These are phyloP conservation scores for Neoboletus brunneissimus DNA, from an alignment of 768 basidiomycete genomes.

Conservation along the genomic window DNA sequence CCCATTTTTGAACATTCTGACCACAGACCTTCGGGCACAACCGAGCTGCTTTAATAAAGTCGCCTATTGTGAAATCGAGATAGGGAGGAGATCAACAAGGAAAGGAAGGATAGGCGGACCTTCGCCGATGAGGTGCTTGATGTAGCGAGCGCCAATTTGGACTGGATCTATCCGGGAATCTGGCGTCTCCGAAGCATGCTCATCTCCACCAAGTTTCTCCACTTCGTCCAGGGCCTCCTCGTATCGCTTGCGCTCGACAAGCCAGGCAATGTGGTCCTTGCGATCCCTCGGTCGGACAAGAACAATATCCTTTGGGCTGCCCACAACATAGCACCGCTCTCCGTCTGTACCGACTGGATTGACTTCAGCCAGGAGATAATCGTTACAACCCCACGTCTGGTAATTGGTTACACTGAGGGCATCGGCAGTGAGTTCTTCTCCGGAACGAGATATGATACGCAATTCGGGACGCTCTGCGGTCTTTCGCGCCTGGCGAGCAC, in stretches of 20 bases:
- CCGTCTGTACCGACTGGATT: conserved; percentile 15
- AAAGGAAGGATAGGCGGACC: conserved; percentile 43
- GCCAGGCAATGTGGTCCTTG: conserved; percentile 88
- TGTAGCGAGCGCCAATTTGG: conserved; percentile 82
- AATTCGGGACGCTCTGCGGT: conserved; percentile 91
- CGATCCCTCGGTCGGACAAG: conserved; percentile 85
- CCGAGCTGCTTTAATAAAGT: conserved; percentile 76
- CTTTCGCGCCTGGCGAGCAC: conserved; percentile 73
- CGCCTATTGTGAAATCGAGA: conserved; percentile 35
- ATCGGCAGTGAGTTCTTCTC: conserved; percentile 86
- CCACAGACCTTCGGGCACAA: conserved; percentile 85
- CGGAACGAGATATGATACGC: conserved; percentile 82
- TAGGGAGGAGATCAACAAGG: not conserved
- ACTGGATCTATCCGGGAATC: conserved; percentile 49
- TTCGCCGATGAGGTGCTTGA: conserved; percentile 79
- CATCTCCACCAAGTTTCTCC: conserved; percentile 52
- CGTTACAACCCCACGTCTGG: conserved; percentile 87
- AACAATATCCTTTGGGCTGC: conserved; percentile 85
- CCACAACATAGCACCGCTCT: conserved; percentile 70
- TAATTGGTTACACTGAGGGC: conserved; percentile 76
- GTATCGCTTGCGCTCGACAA: conserved; percentile 81
- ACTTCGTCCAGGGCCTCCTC: conserved; percentile 86
- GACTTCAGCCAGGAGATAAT: conserved; percentile 72
- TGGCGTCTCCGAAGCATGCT: conserved; percentile 29
- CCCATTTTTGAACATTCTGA: conserved; percentile 82